Evolutionary conservation across 768 basidiomycete genomes (phyloP), one percentile per base, ranked within the genome.

Genomic region (Podaxis sp.): DNA sequence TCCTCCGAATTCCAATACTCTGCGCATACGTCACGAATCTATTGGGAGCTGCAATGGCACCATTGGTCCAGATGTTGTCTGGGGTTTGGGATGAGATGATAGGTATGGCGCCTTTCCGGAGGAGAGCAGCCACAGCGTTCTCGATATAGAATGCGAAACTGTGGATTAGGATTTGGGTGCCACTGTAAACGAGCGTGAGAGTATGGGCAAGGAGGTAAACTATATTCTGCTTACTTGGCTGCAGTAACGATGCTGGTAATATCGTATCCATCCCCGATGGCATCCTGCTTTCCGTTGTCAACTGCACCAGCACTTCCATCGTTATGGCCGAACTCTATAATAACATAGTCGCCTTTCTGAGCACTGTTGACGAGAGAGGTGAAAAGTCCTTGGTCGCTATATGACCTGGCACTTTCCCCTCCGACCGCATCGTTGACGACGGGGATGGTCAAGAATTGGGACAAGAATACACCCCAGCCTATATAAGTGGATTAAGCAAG

Each of bases 301-400:
- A 73, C 69, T 6, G 74, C 69, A 4, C 72, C 71, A 33, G 76
- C 71, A 17, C 71, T 67, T 3, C 75, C 77, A 65, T 82, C 81
- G 65, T 82, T 83, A 65, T 82, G 82, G 4, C 81, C 82, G 55
- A 83, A 81, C 64, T 78, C 76, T 49, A 81, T 77, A 58, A 82
- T 68, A 27, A 78, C 80, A 67, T 75, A 79, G 64, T 80, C 79
- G n/a, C 78, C 78, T 36, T 67, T 61, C 61, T 76, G 74, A 7
- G 70, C 76, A 2, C 71, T 73, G 67, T 78, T 76, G 63, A 77
- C 74, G 37, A 81, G 66, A 12, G 73, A 73, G 11, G 73, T 73
- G 68, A 83, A 83, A 9, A 76, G 72, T 36, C 81, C 81, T 65
- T 81, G 78, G 27, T 80, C 79, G 12, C 77, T 80, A 64, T 74